Percentiles rank a stretch among this genome's conserved stretches.
Evolutionary conservation across 2,329 filamentous ascomycete genomes (phyloP).

Genomic region (Fusarium sp.): DNA sequence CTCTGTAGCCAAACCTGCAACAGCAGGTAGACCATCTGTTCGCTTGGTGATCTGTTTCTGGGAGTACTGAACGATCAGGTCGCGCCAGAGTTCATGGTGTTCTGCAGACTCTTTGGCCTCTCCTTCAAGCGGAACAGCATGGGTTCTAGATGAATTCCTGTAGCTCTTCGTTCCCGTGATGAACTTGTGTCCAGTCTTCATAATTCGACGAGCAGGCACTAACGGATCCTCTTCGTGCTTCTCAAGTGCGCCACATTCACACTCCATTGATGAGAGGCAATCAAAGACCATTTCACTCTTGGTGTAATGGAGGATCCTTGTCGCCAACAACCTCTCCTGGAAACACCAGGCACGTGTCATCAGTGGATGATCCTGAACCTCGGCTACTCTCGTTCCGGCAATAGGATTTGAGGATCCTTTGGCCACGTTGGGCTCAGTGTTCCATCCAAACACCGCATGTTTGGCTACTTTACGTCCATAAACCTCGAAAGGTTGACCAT

Average conservation of each 20-base stretch:
- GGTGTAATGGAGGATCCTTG: constrained; percentile 51
- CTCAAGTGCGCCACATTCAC: constrained; percentile 46
- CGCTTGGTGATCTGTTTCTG: constrained; percentile 42
- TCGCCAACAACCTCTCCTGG: constrained; percentile 51
- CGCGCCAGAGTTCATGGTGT: constrained; percentile 45
- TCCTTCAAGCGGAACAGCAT: not conserved
- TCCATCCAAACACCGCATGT: constrained; percentile 40
- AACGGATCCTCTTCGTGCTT: constrained; percentile 35
- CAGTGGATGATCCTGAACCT: constrained; percentile 35
- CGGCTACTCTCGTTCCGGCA: not conserved
- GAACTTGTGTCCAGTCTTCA: constrained; percentile 44
- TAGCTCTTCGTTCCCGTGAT: constrained; percentile 26
- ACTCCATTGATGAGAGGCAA: constrained; percentile 43
- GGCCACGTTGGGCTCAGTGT: not conserved
- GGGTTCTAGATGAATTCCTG: not conserved
- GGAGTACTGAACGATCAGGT: constrained; percentile 46
- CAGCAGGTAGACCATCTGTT: constrained; percentile 45
- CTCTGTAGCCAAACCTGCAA: constrained; percentile 45
- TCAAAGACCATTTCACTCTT: constrained; percentile 48
- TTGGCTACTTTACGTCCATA: constrained; percentile 28
- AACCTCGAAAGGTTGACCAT: constrained; percentile 29
- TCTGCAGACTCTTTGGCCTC: constrained; percentile 21
- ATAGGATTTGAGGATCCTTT: constrained; percentile 31
- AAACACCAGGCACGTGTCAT: constrained; percentile 51
- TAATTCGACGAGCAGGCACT: constrained; percentile 37